Conservation (phyloP, 2,329 filamentous ascomycete genomes). For the Botryosphaeria dothidea region DNA sequence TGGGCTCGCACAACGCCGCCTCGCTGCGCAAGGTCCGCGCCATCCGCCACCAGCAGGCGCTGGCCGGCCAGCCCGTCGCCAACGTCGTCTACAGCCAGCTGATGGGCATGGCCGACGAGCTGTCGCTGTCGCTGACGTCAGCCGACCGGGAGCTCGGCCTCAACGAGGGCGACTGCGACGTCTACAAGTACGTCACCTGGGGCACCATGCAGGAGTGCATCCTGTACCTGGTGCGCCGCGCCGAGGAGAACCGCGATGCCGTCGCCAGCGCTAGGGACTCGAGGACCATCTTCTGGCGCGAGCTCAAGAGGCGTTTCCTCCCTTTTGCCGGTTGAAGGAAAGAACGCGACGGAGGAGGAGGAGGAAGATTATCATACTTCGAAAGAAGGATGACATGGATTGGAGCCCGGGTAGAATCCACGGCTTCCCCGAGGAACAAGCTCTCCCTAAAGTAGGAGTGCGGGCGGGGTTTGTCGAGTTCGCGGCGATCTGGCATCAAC, state of each 20-base stretch:
- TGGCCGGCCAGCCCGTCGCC: conserved; percentile 45
- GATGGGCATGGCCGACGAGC: conserved; percentile 94
- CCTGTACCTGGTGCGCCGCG: conserved; percentile 65
- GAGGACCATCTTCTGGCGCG: conserved; percentile 14
- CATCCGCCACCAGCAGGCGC: conserved; percentile 41
- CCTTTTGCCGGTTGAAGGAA: conserved; percentile 1
- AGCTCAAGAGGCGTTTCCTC: conserved; percentile 17
- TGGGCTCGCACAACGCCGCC: conserved; percentile 80
- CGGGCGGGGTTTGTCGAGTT: not conserved
- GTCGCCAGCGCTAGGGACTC: conserved; percentile 9
- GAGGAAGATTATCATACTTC: not conserved
- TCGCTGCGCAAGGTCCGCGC: conserved; percentile 61
- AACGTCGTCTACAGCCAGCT: conserved; percentile 73
- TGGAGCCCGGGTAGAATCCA: not conserved
- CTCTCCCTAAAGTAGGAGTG: not conserved
- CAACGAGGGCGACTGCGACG: conserved; percentile 31
- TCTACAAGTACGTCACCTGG: conserved; percentile 61
- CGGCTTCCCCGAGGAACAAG: not conserved
- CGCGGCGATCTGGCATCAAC: not conserved
- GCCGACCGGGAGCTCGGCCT: conserved; percentile 32
- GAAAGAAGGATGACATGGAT: no score
- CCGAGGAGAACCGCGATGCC: conserved; percentile 54
- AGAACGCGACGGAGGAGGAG: not conserved
- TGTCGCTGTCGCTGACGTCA: conserved; percentile 57
- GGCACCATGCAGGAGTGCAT: conserved; percentile 71